Evolutionary conservation across 1,284 basidiomycete genomes (phyloP).

Genomic region (Mycosarcoma mackinlayi): DNA sequence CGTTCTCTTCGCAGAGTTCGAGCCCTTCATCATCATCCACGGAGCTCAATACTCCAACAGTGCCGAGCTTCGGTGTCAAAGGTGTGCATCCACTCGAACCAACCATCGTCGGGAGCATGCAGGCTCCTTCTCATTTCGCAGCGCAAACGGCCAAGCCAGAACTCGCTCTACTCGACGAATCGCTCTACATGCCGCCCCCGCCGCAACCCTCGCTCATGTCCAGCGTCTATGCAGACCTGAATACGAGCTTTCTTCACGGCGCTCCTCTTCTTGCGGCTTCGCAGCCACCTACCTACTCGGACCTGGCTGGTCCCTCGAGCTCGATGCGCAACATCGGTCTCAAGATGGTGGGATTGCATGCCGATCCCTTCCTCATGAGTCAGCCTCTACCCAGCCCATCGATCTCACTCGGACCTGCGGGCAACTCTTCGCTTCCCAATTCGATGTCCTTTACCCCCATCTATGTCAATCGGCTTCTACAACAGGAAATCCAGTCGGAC

Average conservation of each 20-base stretch:
- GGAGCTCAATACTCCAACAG: constrained; percentile 24
- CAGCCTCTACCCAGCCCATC: constrained; percentile 40
- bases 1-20: constrained; percentile 22
- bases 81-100: not conserved
- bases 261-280: not conserved
- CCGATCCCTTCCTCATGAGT: constrained; percentile 41
- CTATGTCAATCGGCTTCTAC: not conserved
- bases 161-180: not conserved
- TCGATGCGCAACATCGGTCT: constrained; percentile 17
- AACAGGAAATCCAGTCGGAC: not conserved
- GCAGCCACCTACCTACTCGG: constrained; percentile 23
- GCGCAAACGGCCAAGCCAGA: constrained; percentile 6
- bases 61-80: constrained; percentile 14
- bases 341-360: constrained; percentile 31
- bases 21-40: constrained; percentile 32
- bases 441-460: not conserved
- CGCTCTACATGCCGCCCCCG: constrained; percentile 4
- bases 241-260: not conserved
- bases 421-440: not conserved
- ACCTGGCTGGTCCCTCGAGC: constrained; percentile 8
- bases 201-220: not conserved
- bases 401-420: constrained; percentile 3
- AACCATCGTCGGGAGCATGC: not conserved
- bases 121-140: not conserved
- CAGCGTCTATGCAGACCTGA: constrained; percentile 9